A percentile compares a stretch with the other conserved stretches of the same genome.
Conservation (phyloP, 768 basidiomycete genomes). For the Collybiopsis luxurians region DNA sequence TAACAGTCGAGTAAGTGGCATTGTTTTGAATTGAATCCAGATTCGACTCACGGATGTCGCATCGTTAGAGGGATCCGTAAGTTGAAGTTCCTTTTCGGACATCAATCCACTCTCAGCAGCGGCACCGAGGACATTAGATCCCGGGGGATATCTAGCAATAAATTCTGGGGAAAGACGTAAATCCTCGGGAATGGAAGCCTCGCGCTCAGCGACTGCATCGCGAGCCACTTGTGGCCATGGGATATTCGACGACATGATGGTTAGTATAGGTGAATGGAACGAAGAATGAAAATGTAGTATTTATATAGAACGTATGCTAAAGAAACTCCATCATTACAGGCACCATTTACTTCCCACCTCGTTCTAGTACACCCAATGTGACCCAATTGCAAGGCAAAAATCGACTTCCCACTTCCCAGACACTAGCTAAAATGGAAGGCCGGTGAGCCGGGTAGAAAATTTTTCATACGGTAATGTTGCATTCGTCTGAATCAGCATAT, state of each 20-base stretch:
- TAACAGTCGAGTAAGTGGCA: neutral
- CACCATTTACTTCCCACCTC: too few species aligned
- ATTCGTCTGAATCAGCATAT: too few species aligned
- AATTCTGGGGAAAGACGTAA: slow-evolving; percentile 12
- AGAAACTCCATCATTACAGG: too few species aligned
- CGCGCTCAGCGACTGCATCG: slow-evolving; percentile 12
- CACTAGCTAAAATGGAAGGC: too few species aligned
- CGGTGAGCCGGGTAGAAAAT: too few species aligned
- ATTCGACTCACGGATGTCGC: slow-evolving; percentile 28
- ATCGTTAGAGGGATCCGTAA: slow-evolving; percentile 29
- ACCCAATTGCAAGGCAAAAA: too few species aligned
- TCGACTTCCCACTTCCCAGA: too few species aligned
- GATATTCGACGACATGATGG: neutral
- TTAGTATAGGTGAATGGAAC: neutral
- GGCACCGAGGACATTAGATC: slow-evolving; percentile 27
- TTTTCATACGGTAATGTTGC: too few species aligned
- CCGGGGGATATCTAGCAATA: slow-evolving; percentile 14
- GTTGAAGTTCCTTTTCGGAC: slow-evolving; percentile 25
- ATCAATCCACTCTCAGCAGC: slow-evolving; percentile 30
- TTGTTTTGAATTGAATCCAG: neutral
- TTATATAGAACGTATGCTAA: too few species aligned
- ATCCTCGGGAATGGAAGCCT: slow-evolving; percentile 12
- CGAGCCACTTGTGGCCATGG: slow-evolving; percentile 11
- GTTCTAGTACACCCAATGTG: too few species aligned
- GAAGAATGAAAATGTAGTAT: too few species aligned